Conservation (phyloP, 2,329 filamentous ascomycete genomes). For the Aspergillus pseudoviridinutans region DNA sequence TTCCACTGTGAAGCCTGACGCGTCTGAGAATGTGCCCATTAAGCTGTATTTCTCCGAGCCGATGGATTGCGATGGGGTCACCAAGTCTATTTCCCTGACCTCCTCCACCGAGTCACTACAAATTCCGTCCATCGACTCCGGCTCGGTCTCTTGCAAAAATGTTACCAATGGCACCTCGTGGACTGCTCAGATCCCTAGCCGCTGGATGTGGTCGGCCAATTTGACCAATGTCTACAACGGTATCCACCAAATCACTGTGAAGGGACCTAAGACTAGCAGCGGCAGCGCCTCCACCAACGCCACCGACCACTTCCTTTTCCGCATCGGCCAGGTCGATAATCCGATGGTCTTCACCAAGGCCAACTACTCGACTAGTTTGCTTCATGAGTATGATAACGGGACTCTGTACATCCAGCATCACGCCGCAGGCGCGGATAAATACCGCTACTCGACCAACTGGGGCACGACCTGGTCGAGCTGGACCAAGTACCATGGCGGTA, state of each 20-base stretch:
- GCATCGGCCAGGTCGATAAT: conserved; percentile 54
- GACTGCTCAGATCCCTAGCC: conserved; percentile 50
- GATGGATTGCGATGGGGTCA: conserved; percentile 56
- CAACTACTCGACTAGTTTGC: conserved; percentile 55
- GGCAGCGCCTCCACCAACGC: conserved; percentile 46
- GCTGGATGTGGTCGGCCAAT: conserved; percentile 51
- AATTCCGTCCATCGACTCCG: conserved; percentile 40
- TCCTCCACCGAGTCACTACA: conserved; percentile 50
- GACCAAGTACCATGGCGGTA: conserved; percentile 50
- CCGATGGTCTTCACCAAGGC: conserved; percentile 56
- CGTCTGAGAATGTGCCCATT: conserved; percentile 45
- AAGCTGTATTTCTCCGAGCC: conserved; percentile 54
- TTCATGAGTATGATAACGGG: conserved; percentile 41
- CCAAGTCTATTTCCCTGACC: conserved; percentile 45
- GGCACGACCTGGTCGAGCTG: conserved; percentile 58
- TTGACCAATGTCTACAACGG: conserved; percentile 57
- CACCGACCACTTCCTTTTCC: conserved; percentile 57
- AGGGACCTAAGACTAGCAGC: conserved; percentile 46
- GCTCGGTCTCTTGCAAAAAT: conserved; percentile 44
- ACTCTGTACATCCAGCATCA: conserved; percentile 52
- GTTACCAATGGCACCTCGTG: conserved; percentile 31
- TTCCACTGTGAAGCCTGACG: conserved; percentile 41
- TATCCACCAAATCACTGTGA: conserved; percentile 54
- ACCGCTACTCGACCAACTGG: conserved; percentile 59
- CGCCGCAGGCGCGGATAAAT: conserved; percentile 58